Base-by-base conservation (phyloP, 129 eudicot species). In the Pseudognaphalium luteoalbum region DNA sequence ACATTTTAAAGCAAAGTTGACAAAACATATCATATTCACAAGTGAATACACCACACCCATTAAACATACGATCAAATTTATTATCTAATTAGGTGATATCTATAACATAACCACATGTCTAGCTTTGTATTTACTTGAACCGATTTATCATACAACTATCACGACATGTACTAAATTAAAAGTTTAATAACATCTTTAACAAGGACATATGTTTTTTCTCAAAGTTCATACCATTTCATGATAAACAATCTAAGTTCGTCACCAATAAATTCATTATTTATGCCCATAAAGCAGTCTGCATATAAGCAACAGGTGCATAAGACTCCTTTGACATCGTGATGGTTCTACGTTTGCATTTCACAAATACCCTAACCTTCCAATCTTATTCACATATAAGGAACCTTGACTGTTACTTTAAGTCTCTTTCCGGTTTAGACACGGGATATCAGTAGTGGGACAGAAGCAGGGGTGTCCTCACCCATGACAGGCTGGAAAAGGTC, bases 401-500 rank as follows among this genome's bases (percentile, higher is more conserved):
- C 54, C 17, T 47, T 47, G 1, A 71, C 25, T 37, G 47, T 25
- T 25, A 6, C 66, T 25, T 6, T 6, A 61, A 25, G 11, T 15
- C 66, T 61, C 6, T 3, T 35, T 67, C 33, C 16, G 20, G n/a
- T 67, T 54, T 80, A 92, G 76, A 91, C 59, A 64, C 99, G 96
- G 7, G 99, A 91, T 71, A 95, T 95, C 67, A 95, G 81, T 28
- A 95, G 63, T 0, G 99, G 99, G 69, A 89, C 84, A 21, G 87
- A 86, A 25, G 89, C 77, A 7, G 86, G 91, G 73, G 76, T 72
- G 20, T 91, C 96, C 80, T 95, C 97, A 30, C 92, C 96, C 96
- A 87, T 86, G 54, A 83, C 96, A 0, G 97, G 94, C 83, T 91
- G 96, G 88, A 95, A 95, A 2, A 91, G 80, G 65, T 95, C 97